Evolutionary conservation across 2,329 filamentous ascomycete genomes (phyloP).

Genomic region (Colletotrichum godetiae): DNA sequence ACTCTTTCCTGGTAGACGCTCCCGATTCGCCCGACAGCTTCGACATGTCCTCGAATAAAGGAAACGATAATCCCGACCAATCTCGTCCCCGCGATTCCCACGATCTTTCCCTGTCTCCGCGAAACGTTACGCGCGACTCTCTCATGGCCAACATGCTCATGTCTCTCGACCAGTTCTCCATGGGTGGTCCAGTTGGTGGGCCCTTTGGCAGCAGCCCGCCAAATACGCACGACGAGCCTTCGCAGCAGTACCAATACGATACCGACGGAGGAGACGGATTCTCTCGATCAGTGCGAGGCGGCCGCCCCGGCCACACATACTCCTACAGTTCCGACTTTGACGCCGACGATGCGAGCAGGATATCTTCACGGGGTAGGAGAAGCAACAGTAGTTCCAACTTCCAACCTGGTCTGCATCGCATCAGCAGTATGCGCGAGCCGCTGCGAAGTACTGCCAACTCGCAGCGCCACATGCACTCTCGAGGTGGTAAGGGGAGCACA

Average conservation of each 20-base stretch:
- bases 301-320: constrained; percentile 46
- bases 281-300: constrained; percentile 36
- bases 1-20: constrained; percentile 50
- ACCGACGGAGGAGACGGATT: constrained; percentile 27
- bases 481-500: constrained; percentile 75
- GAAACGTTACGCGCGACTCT: constrained; percentile 85
- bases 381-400: constrained; percentile 87
- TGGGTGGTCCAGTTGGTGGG: constrained; percentile 45
- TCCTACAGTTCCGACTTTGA: constrained; percentile 74
- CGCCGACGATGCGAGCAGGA: constrained; percentile 63
- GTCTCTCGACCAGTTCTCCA: constrained; percentile 86
- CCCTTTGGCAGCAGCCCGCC: constrained; percentile 11
- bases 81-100: constrained; percentile 73
- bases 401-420: constrained; percentile 67
- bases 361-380: constrained; percentile 72
- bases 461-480: constrained; percentile 60
- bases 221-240: constrained; percentile 28
- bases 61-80: constrained; percentile 42
- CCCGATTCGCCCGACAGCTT: constrained; percentile 50
- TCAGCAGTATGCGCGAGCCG: constrained; percentile 71
- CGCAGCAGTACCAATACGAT: constrained; percentile 33
- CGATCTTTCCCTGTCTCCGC: constrained; percentile 83
- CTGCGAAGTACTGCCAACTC: constrained; percentile 51
- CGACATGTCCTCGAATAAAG: constrained; percentile 44
- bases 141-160: constrained; percentile 96